Base-by-base conservation (phyloP, 1,139 yeast species). In the Yamadazyma oceani region DNA sequence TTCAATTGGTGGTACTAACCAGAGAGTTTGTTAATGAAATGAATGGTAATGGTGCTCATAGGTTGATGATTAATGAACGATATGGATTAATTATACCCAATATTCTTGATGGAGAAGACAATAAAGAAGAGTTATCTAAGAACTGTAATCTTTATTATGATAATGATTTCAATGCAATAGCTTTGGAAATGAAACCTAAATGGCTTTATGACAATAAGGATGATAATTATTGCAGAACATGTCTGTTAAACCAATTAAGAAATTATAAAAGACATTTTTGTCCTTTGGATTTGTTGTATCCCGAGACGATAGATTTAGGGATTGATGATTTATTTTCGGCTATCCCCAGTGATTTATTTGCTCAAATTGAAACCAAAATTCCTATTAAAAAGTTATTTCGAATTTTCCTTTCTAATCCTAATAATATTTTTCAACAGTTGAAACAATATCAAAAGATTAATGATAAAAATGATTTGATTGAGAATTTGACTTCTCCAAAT, bases 101-200 rank as follows among this genome's bases (percentile, higher is more conserved):
- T 47, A 64, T 69, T 3, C 49, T 70, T 12, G 59, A 60, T 39
- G 72, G 74, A 2, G 49, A 58, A 36, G 64, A 58, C 39, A 37
- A 48, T 14, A 59, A 58, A 35, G 48, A 49, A 14, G 41, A 45
- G 9, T 47, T 70, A 15, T 64, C 70, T 26, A 66, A 66, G 42
- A 61, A 70, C 45, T 67, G 72, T 45, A 67, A 58, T 34, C 45
- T 71, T 22, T 67, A 67, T 46, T 47, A 47, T 38, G 38, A 42
- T 26, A 39, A 49, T 11, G 40, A 40, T 5, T 53, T 64, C 29
- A 49, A 53, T 35, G 58, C 67, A 16, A 62, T 67, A 5, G 62
- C 68, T 3, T 56, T 71, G 38, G 76, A 71, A 46, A 55, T 71
- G 44, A 71, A 71, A 44, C 77, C 77, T 5, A 71, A 71, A 50